These are phyloP conservation scores for Mycosarcoma mackinlayi DNA, from an alignment of 1,284 basidiomycete genomes.

Conservation along the genomic window DNA sequence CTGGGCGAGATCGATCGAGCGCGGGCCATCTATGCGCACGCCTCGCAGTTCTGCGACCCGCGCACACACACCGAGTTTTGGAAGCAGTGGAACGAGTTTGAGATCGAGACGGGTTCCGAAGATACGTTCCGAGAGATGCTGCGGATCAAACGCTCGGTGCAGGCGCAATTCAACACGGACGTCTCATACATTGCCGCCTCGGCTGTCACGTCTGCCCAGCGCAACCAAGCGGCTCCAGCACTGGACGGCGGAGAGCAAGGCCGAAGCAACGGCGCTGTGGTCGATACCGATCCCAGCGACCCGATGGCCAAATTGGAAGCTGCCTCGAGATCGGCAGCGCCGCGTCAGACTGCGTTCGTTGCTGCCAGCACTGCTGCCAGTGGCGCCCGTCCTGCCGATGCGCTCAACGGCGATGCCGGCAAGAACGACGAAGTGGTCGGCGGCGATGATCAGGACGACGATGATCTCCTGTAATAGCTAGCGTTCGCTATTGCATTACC, in stretches of 20 bases:
- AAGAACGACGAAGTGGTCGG: conserved; percentile 56
- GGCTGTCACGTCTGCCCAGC: conserved; percentile 37
- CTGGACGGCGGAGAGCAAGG: conserved; percentile 8
- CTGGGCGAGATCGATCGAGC: conserved; percentile 98
- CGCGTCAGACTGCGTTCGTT: conserved; percentile 38
- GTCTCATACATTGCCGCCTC: conserved; percentile 71
- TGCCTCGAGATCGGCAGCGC: conserved; percentile 10
- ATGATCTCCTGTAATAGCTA: conserved; percentile 60
- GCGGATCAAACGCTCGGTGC: conserved; percentile 95
- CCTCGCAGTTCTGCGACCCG: conserved; percentile 97
- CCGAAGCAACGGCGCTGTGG: conserved; percentile 53
- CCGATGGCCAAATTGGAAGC: conserved; percentile 72
- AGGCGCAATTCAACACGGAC: conserved; percentile 98
- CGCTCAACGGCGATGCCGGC: conserved; percentile 72
- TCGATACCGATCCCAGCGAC: conserved; percentile 70
- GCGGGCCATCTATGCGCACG: conserved; percentile 94
- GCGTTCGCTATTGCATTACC: neutral
- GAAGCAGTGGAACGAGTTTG: conserved; percentile 95
- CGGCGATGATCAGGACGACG: conserved; percentile 63
- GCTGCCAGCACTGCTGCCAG: conserved; percentile 72
- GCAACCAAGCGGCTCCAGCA: conserved; percentile 26
- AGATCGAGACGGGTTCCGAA: conserved; percentile 95
- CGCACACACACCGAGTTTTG: conserved; percentile 87
- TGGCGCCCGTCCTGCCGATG: conserved; percentile 74
- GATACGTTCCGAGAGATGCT: conserved; percentile 99